Conservation (phyloP, 108 stramenopile genomes). For the Nitzschia sp. region DNA sequence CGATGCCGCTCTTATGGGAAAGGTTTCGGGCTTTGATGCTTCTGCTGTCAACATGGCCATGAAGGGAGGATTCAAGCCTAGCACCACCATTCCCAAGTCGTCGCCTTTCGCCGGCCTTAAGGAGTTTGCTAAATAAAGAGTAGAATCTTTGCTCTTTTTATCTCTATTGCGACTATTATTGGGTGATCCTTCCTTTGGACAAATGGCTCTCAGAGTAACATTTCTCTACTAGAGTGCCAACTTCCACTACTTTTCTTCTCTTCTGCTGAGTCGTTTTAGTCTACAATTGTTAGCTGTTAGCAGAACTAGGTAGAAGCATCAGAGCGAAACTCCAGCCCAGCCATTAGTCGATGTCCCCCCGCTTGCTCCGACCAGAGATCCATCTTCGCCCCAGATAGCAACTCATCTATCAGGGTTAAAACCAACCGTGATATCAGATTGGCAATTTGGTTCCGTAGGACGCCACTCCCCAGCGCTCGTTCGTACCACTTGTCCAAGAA, state of each 20-base stretch:
- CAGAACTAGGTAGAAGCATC: neutral
- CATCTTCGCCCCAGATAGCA: constrained; percentile 76
- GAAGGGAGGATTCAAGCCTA: constrained; percentile 24
- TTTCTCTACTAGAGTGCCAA: too few relatives aligned
- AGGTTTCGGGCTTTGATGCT: constrained; percentile 19
- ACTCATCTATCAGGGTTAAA: constrained; percentile 78
- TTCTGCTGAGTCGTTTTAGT: too few relatives aligned
- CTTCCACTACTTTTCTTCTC: too few relatives aligned
- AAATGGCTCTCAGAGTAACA: too few relatives aligned
- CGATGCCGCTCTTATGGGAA: constrained; percentile 26
- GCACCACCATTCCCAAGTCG: constrained; percentile 7
- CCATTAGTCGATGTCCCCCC: constrained; percentile 77
- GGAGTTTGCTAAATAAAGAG: constrained; percentile 5
- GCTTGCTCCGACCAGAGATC: constrained; percentile 86
- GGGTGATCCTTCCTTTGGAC: neutral
- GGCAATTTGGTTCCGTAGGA: constrained; percentile 79
- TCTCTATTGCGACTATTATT: neutral
- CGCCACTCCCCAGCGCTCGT: constrained; percentile 74
- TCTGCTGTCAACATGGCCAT: constrained; percentile 7
- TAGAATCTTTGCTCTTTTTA: neutral
- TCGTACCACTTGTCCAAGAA: constrained; percentile 86
- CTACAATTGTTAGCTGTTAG: too few relatives aligned
- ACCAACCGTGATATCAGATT: constrained; percentile 85
- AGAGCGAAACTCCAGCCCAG: constrained; percentile 74
- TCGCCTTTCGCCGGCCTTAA: constrained; percentile 19